Evolutionary conservation across 805 yeast species (phyloP).

Genomic region (Candida wancherniae): DNA sequence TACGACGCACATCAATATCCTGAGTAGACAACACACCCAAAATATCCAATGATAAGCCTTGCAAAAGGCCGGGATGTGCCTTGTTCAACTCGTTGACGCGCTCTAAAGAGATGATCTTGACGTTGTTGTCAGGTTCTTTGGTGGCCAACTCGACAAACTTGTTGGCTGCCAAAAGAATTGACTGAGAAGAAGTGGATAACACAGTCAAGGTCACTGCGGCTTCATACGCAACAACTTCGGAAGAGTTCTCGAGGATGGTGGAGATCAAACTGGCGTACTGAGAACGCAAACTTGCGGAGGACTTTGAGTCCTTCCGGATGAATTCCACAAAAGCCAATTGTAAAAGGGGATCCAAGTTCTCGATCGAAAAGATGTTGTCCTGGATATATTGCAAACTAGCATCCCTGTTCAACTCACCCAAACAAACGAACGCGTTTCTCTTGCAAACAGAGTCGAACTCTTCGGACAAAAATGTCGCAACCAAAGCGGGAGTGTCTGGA

Average conservation of each 20-base stretch:
- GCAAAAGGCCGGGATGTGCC: slow-evolving; percentile 75
- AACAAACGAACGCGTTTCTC: slow-evolving; percentile 89
- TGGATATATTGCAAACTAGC: slow-evolving; percentile 80
- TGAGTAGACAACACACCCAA: slow-evolving; percentile 82
- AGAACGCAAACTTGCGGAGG: slow-evolving; percentile 55
- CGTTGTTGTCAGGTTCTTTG: slow-evolving; percentile 92
- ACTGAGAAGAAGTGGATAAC: slow-evolving; percentile 56
- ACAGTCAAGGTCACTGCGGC: slow-evolving; percentile 77
- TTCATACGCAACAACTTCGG: slow-evolving; percentile 79
- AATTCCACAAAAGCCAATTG: slow-evolving; percentile 91
- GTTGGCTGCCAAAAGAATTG: slow-evolving; percentile 72
- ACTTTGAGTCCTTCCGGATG: slow-evolving; percentile 62
- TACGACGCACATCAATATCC: slow-evolving; percentile 84
- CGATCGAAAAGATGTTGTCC: slow-evolving; percentile 56
- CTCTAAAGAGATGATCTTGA: slow-evolving; percentile 86
- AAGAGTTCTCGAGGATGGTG: slow-evolving; percentile 66
- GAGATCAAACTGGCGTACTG: slow-evolving; percentile 69
- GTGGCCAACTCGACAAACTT: slow-evolving; percentile 85
- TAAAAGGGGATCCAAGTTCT: slow-evolving; percentile 70
- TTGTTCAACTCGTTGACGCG: slow-evolving; percentile 72
- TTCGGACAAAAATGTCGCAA: slow-evolving; percentile 63
- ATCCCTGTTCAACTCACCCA: slow-evolving; percentile 77
- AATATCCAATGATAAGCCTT: slow-evolving; percentile 79
- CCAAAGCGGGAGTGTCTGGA: slow-evolving; percentile 92
- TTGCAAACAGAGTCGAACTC: slow-evolving; percentile 93